Base-by-base conservation (phyloP, 2,329 filamentous ascomycete species). In the Trichothecium roseum region DNA sequence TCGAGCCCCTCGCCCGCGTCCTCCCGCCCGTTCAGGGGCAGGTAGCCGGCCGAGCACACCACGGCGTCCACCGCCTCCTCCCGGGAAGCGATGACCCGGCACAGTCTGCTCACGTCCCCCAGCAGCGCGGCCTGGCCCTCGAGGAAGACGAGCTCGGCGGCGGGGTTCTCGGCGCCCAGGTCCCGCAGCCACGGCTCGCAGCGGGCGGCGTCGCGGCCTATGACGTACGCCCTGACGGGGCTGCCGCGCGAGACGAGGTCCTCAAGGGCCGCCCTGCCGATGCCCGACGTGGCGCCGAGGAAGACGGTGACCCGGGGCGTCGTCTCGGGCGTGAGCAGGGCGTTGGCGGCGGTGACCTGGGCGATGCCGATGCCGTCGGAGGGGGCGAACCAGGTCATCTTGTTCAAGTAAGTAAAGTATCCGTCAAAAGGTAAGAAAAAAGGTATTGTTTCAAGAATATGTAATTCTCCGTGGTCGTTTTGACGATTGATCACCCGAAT, bases 61-160 rank as follows among this genome's bases (percentile, higher is more conserved):
- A 33, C 5, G n/a, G 18, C 18, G 20, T 33, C 31, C 3, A 33
- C n/a, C 15, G 12, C n/a, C 15, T 33, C 18, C 26, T 37, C 35
- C 12, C 22, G n/a, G 4, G 10, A 6, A 15, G 30, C 24, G n/a
- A 37, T 37, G 8, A 27, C 24, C 15, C 28, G 20, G 13, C 29
- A 26, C 5, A 37, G 6, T 5, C 35, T 14, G 20, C 27, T 14
- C 4, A 20, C 16, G 13, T 37, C 35, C 15, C 18, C 17, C 7
- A 37, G 18, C 9, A 37, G 22, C 18, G 35, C 32, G 15, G 32
- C 18, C 17, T 37, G 35, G 20, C 35, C 35, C 35, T 37, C 35
- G 18, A 37, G 12, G 16, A 17, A 37, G 22, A 37, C 28, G 15
- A 37, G 13, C n/a, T 32, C 29, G 14, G 35, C 35, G 5, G 24